A percentile compares a stretch with the other conserved stretches of the same genome.
Conservation (phyloP, 2,329 filamentous ascomycete species). For the Aspergillus sp. region DNA sequence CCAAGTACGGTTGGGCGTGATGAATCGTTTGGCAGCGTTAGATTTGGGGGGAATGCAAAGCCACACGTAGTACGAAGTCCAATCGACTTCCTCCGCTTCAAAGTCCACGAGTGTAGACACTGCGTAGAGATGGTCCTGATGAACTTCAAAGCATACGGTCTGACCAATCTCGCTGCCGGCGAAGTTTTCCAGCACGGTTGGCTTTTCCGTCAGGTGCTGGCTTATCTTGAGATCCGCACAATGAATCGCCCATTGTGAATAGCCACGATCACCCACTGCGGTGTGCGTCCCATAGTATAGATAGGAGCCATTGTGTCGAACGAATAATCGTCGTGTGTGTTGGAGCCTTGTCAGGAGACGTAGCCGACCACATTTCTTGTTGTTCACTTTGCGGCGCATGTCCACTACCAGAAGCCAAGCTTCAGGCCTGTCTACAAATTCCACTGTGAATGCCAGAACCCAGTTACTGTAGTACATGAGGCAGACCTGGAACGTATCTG, state of each 20-base stretch:
- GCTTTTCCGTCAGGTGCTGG: constrained; percentile 46
- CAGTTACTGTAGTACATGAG: constrained; percentile 60
- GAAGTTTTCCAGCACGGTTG: constrained; percentile 59
- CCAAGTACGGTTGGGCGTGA: constrained; percentile 60
- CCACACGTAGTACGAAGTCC: constrained; percentile 70
- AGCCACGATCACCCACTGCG: constrained; percentile 54
- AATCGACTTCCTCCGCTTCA: constrained; percentile 65
- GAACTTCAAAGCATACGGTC: constrained; percentile 71
- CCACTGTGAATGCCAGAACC: constrained; percentile 61
- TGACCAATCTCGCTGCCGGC: constrained; percentile 67
- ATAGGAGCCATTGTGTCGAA: constrained; percentile 63
- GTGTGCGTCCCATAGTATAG: constrained; percentile 69
- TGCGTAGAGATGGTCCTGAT: constrained; percentile 67
- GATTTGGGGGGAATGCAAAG: constrained; percentile 60
- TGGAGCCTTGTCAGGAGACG: constrained; percentile 47
- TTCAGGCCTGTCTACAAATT: constrained; percentile 43
- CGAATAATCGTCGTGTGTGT: constrained; percentile 62
- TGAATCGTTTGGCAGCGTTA: constrained; percentile 37
- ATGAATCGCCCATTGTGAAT: constrained; percentile 64
- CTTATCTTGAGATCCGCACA: constrained; percentile 52
- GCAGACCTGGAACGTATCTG: constrained; percentile 51
- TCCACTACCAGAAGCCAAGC: constrained; percentile 60
- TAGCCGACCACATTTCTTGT: constrained; percentile 36
- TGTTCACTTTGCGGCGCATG: constrained; percentile 29
- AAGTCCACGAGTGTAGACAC: constrained; percentile 67